Evolutionary conservation across 2,329 filamentous ascomycete genomes (phyloP).

Genomic region (Venturia carpophila): DNA sequence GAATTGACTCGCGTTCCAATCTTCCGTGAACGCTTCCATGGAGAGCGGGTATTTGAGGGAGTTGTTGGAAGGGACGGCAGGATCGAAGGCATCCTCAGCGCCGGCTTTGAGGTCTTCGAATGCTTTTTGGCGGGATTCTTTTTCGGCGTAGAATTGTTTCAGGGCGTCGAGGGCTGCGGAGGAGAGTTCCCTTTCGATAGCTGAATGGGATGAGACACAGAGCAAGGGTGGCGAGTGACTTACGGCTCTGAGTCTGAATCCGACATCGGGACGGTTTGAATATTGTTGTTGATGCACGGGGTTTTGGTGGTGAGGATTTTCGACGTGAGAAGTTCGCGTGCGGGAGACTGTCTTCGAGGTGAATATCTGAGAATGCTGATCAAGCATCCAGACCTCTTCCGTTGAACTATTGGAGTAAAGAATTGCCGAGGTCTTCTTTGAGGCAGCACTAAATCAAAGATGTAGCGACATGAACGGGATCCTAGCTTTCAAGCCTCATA

Average conservation of each 20-base stretch:
- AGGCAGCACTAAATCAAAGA: neutral
- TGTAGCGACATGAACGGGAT: slow-evolving; percentile 7
- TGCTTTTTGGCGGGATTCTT: slow-evolving; percentile 55
- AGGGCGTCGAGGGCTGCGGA: slow-evolving; percentile 59
- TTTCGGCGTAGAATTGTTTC: slow-evolving; percentile 65
- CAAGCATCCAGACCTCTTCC: neutral
- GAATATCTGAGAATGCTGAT: neutral
- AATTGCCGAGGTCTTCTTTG: slow-evolving; percentile 8
- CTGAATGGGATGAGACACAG: neutral
- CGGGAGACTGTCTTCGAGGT: neutral
- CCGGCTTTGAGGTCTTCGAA: slow-evolving; percentile 60
- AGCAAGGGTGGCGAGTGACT: neutral
- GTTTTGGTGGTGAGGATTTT: neutral
- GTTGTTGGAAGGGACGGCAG: slow-evolving; percentile 13
- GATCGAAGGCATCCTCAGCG: slow-evolving; percentile 49
- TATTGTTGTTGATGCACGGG: neutral
- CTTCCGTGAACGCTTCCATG: slow-evolving; percentile 68
- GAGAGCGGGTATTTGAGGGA: slow-evolving; percentile 31
- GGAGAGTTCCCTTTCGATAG: slow-evolving; percentile 50
- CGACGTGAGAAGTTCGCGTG: neutral
- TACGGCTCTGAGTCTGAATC: slow-evolving; percentile 8
- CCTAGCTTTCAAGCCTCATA: slow-evolving; percentile 21
- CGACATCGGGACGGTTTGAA: neutral
- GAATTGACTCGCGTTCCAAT: slow-evolving; percentile 80
- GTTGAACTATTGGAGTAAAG: neutral